Evolutionary conservation across 2,329 filamentous ascomycete species (phyloP), one percentile per base, ranked within the genome.

Genomic region (Botrytis squamosa): DNA sequence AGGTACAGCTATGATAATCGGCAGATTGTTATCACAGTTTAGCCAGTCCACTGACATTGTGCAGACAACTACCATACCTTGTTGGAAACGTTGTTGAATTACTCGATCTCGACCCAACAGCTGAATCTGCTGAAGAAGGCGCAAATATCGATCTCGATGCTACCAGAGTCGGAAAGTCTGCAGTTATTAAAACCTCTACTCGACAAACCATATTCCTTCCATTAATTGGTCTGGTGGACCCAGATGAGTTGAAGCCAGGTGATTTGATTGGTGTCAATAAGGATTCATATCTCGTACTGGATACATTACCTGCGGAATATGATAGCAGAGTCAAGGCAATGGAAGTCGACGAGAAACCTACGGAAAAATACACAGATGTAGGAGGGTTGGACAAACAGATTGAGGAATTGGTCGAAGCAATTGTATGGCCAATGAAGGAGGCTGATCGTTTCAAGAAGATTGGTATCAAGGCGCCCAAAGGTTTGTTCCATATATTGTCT

Each of bases 341-440:
- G 96, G 97, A 99, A 86, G 96, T 99, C 12, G 96, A 99, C 81
- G 97, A 99, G 88, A 99, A 99, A 88, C 97, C 96, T 16, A 98
- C 95, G 57, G 96, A 99, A 85, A 97, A 98, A 85, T 99, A 99
- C 85, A 96, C 92, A 72, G 96, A 99, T 85, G 97, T 99, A 22
- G 96, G 96, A 85, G 96, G 96, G 70, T 84, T 99, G 80, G 95
- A 98, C 85, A 99, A 99, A 86, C 96, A 99, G 86, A 99, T 99
- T 81, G 95, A 98, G 83, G 97, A 99, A 85, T 88, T 99, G 72
- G 95, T 99, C 14, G 96, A 99, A 85, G 96, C 96, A 73, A 96
- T 99, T 68, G 96, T 99, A 44, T 98, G 95, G 95, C 96, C 96
- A 2, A 99, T 99, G 96, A 98, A 98, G 88, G 95, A 99, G 85